These are phyloP conservation scores for Calvatia gigantea DNA, from an alignment of 768 basidiomycete species.

Conservation along the genomic window DNA sequence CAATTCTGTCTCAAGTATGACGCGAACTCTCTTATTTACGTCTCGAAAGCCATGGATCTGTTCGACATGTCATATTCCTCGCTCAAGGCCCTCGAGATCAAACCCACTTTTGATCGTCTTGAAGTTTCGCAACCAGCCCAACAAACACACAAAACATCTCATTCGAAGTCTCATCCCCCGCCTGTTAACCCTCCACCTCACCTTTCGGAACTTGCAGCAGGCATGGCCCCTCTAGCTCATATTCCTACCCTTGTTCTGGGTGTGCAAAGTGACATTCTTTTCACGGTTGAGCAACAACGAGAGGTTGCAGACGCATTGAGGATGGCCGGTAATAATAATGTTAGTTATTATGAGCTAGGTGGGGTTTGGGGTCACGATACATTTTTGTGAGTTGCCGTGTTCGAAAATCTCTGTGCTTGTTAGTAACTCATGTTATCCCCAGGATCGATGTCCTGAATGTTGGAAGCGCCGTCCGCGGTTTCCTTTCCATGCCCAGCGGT, in stretches of 20 bases:
- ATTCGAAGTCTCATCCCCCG: conserved; percentile 70
- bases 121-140: conserved; percentile 16
- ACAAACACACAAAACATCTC: conserved; percentile 37
- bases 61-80: conserved; percentile 90
- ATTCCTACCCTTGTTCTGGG: conserved; percentile 88
- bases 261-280: conserved; percentile 95
- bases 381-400: conserved; percentile 71
- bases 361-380: conserved; percentile 99
- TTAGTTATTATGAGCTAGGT: conserved; percentile 95
- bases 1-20: conserved; percentile 98
- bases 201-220: conserved; percentile 71
- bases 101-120: conserved; percentile 16
- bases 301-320: conserved; percentile 91
- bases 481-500: conserved; percentile 51
- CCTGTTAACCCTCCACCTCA: conserved; percentile 73
- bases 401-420: conserved; percentile 1
- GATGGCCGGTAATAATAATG: conserved; percentile 82
- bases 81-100: conserved; percentile 64
- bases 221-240: conserved; percentile 67
- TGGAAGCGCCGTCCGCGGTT: conserved; percentile 87
- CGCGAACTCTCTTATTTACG: conserved; percentile 97
- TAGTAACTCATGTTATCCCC: conserved; percentile 8
- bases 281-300: conserved; percentile 95
- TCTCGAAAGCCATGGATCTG: conserved; percentile 99
- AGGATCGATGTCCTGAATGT: conserved; percentile 87